phyloP scores from a whole-genome alignment of 352 stramenopile species.

The Globisporangium nagaii region DNA sequence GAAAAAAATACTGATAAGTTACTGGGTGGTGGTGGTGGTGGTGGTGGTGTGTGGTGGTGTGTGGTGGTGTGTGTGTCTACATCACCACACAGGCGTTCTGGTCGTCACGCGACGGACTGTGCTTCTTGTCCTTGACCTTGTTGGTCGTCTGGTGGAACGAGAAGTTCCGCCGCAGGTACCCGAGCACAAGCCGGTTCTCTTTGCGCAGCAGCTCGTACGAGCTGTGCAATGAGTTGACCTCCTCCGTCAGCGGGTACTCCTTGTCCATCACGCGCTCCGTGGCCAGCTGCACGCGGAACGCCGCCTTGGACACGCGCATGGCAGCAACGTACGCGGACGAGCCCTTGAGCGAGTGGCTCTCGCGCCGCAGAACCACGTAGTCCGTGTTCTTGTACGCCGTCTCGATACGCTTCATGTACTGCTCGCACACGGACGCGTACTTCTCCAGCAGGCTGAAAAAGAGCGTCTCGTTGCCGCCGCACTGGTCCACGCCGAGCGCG shows the following conservation, averaged over 20 bases:
- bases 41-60: not conserved
- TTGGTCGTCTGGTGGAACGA: constrained; percentile 47
- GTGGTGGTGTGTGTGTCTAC: constrained; percentile 19
- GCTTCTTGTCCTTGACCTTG: constrained; percentile 15
- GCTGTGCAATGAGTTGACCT: constrained; percentile 31
- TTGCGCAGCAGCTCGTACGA: constrained; percentile 58
- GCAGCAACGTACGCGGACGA: constrained; percentile 81
- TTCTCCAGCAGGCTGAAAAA: constrained; percentile 82
- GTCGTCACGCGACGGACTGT: constrained; percentile 32
- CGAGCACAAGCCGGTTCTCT: constrained; percentile 66
- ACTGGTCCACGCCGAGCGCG: constrained; percentile 73
- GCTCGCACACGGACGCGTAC: constrained; percentile 62
- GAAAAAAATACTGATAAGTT: constrained; percentile 15
- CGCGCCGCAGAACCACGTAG: constrained; percentile 58
- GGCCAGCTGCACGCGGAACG: constrained; percentile 73
- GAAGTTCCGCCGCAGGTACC: constrained; percentile 81
- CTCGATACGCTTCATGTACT: constrained; percentile 77
- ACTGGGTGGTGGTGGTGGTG: constrained; percentile 13
- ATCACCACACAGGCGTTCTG: constrained; percentile 65
- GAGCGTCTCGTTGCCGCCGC: constrained; percentile 72
- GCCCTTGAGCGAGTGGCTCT: constrained; percentile 86
- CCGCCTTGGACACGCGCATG: constrained; percentile 75
- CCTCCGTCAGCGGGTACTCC: constrained; percentile 22
- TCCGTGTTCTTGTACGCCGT: constrained; percentile 43
- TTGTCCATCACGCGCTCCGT: constrained; percentile 74